phyloP scores from a whole-genome alignment of 306 rosid species.

The Crataegus laevigata region DNA sequence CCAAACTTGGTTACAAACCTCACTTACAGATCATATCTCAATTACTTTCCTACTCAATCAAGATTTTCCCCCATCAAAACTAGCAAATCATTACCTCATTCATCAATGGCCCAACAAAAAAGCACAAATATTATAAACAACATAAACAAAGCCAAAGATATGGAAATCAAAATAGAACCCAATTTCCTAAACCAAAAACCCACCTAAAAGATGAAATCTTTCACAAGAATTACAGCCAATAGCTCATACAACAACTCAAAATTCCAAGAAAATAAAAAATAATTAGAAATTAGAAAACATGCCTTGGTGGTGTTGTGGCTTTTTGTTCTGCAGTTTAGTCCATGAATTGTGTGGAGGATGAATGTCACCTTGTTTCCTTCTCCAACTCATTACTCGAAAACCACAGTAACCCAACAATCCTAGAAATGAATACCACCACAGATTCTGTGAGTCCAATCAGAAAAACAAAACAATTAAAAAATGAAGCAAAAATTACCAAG shows the following conservation, averaged over 20 bases:
- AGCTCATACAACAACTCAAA: not conserved
- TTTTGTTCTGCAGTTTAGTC: constrained; percentile 32
- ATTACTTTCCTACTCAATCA: not conserved
- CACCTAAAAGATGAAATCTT: not conserved
- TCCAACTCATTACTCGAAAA: constrained; percentile 28
- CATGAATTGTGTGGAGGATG: constrained; percentile 31
- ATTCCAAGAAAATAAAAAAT: not conserved
- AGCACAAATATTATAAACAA: not conserved
- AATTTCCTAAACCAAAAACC: not conserved
- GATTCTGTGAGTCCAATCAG: not conserved
- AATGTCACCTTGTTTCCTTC: constrained; percentile 36
- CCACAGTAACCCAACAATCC: constrained; percentile 1
- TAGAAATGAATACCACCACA: constrained; percentile 24
- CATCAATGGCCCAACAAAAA: not conserved
- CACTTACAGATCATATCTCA: not conserved
- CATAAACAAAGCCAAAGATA: not conserved
- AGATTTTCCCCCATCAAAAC: not conserved
- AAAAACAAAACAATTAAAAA: not conserved
- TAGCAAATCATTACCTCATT: not conserved
- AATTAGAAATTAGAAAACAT: not conserved
- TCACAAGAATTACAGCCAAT: not conserved
- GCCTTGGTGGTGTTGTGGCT: constrained; percentile 45
- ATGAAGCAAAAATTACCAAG: not conserved
- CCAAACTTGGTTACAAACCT: too few relatives aligned
- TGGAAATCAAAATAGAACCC: constrained; percentile 1